Percentiles rank a stretch among this genome's conserved stretches.
These are phyloP conservation scores for Castanea sativa DNA, from an alignment of 306 rosid species.

Conservation along the genomic window DNA sequence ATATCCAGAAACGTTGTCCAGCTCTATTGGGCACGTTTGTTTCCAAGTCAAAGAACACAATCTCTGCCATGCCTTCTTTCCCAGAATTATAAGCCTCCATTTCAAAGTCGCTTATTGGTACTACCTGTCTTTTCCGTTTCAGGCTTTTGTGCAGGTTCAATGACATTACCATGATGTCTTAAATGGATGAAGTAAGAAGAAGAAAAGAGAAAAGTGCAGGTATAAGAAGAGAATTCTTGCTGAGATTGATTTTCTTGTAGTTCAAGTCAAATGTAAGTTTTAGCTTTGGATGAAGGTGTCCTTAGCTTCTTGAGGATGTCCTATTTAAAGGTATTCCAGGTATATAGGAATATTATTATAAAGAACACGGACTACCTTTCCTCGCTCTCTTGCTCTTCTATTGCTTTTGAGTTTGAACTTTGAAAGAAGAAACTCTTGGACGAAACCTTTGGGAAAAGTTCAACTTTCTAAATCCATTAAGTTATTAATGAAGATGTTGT, in stretches of 20 bases:
- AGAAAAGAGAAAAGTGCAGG: conserved; percentile 13
- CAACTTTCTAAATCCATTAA: conserved; percentile 13
- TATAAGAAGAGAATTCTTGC: conserved; percentile 34
- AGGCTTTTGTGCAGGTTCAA: conserved; percentile 1
- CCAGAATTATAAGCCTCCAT: conserved; percentile 47
- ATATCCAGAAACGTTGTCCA: conserved; percentile 65
- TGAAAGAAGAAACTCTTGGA: conserved; percentile 36
- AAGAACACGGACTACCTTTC: conserved; percentile 21
- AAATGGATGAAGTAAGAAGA: conserved; percentile 8
- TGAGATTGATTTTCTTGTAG: conserved; percentile 61
- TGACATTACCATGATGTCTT: background rate
- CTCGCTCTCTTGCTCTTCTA: background rate
- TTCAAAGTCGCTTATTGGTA: background rate
- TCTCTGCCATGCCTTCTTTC: conserved; percentile 49
- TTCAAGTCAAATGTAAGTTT: conserved; percentile 46
- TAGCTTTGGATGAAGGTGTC: conserved; percentile 37
- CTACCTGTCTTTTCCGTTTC: background rate
- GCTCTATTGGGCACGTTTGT: conserved; percentile 74
- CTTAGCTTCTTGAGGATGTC: conserved; percentile 56
- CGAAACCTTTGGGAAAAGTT: conserved; percentile 25
- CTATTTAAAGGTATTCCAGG: conserved; percentile 26
- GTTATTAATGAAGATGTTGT: conserved; percentile 28
- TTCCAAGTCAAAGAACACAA: conserved; percentile 94
- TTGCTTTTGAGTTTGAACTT: conserved; percentile 20
- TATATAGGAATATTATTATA: conserved; percentile 32